Conservation (phyloP, 768 basidiomycete genomes). For the Tulasnella sp. region DNA sequence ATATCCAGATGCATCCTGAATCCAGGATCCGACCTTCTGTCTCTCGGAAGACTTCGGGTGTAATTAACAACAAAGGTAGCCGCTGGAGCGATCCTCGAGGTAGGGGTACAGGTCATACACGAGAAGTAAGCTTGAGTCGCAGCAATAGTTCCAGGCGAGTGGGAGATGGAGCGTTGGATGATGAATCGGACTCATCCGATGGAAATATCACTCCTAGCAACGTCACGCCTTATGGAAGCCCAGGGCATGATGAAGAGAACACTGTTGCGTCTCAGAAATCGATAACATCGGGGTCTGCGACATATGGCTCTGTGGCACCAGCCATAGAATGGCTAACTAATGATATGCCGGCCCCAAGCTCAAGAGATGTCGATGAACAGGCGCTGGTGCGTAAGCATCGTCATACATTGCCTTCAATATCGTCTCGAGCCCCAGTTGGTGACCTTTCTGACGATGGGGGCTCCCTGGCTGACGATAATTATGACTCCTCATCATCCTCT, state of each 20-base stretch:
- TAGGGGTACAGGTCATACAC: neutral
- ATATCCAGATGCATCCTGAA: too few species aligned
- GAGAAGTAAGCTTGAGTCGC: constrained; percentile 3
- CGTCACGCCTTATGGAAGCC: too few species aligned
- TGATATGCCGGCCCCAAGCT: too few species aligned
- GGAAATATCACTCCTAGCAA: neutral
- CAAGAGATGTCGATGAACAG: constrained; percentile 9
- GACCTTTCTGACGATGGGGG: constrained; percentile 13
- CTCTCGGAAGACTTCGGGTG: constrained; percentile 8
- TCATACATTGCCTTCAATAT: constrained; percentile 1
- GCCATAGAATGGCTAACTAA: too few species aligned
- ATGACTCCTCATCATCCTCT: constrained; percentile 9
- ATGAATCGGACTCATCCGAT: neutral
- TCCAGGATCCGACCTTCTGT: constrained; percentile 1
- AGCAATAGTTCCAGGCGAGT: constrained; percentile 4
- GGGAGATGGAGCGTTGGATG: constrained; percentile 13
- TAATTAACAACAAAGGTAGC: constrained; percentile 7
- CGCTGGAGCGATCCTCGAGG: constrained; percentile 4
- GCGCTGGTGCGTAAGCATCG: neutral
- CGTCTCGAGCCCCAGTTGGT: neutral
- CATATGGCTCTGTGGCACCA: too few species aligned
- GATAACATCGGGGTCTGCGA: too few species aligned
- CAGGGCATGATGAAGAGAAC: too few species aligned
- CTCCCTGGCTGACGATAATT: constrained; percentile 15
- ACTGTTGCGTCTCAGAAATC: too few species aligned